Evolutionary conservation across 2,329 filamentous ascomycete species (phyloP), one percentile per base, ranked within the genome.

Genomic region (Cercospora sp.): DNA sequence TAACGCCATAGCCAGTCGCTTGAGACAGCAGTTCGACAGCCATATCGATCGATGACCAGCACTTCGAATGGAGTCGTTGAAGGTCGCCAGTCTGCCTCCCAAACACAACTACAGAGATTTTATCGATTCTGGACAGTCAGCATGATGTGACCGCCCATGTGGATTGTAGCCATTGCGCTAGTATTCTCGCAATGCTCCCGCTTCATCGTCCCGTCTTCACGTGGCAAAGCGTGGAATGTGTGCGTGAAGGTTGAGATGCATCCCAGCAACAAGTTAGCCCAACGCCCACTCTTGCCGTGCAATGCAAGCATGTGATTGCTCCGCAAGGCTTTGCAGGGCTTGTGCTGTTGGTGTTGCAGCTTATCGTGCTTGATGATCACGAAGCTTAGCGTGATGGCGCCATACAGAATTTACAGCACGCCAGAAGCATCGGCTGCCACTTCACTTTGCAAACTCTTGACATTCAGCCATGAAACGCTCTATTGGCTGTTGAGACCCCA

Each of bases 401-500:
- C 18, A 68, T 67, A 66, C 37, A 57, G 57, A 28, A 57, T 21
- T n/a, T 37, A 32, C 58, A 70, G 66, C 66, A 68, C 68, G 68
- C 68, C 62, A 70, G 68, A 70, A 60, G 34, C 32, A 2, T 62
- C 57, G 37, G 13, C 37, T 40, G 37, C 13, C 13, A 40, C 37
- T 40, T 40, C 37, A 40, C 37, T 16, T 40, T 40, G 32, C 37
- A 40, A 7, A n/a, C 13, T 16, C 37, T 40, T 40, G 37, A 16
- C 37, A 40, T 40, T 16, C 16, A 16, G 3, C 16, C 5, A 16
- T 40, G 37, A 7, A 16, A 6, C 2, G 37, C 6, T 6, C n/a
- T n/a, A 40, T 40, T n/a, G 37, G 37, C 37, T 40, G 13, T n/a
- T 16, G 37, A 7, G 7, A 40, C 13, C 37, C 16, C 37, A 16